Evolutionary conservation across 495 filamentous ascomycete genomes (phyloP), one percentile per base, ranked within the genome.

Genomic region (Penicillium taxi): DNA sequence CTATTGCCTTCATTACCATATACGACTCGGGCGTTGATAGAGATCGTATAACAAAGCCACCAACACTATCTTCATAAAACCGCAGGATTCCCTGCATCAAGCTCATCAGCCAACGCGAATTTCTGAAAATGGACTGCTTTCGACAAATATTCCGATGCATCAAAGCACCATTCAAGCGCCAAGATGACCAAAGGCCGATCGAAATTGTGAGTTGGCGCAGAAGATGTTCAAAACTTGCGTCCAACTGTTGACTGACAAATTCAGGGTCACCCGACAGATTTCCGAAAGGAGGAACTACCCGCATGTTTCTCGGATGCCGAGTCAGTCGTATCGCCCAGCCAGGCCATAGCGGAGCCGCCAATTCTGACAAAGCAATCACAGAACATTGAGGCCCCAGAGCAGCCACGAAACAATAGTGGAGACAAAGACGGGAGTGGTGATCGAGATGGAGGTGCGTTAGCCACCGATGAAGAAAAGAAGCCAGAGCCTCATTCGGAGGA

Each of bases 191-290:
- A 15, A 45, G 44, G 15, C 47, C 48, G 20, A 44, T 69, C 45
- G 59, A 67, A 39, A 67, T 67, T 34, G 62, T 67, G 35, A 50
- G 64, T 57, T 25, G 23, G 34, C n/a, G 2, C 5, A 14, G 1
- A 5, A 5, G 6, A 16, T 6, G 29, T 13, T 23, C 9, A 6
- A 27, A 36, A 15, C n/a, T n/a, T n/a, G n/a, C n/a, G n/a, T n/a
- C n/a, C n/a, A n/a, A 12, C 2, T 1, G 5, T 23, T 13, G 5
- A 26, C 39, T 53, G 20, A 52, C 23, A 26, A 25, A 31, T 19
- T 20, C 36, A 70, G 66, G 63, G 64, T 9, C 61, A 54, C 28
- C 66, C 66, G 9, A 70, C 59, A 15, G 55, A 70, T 32, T 70
- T 70, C 39, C 53, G 66, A 26, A 68, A 66, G 44, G 66, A 70